Evolutionary conservation across 75 land plant genomes (phyloP).

Genomic region (Pinus albicaulis): DNA sequence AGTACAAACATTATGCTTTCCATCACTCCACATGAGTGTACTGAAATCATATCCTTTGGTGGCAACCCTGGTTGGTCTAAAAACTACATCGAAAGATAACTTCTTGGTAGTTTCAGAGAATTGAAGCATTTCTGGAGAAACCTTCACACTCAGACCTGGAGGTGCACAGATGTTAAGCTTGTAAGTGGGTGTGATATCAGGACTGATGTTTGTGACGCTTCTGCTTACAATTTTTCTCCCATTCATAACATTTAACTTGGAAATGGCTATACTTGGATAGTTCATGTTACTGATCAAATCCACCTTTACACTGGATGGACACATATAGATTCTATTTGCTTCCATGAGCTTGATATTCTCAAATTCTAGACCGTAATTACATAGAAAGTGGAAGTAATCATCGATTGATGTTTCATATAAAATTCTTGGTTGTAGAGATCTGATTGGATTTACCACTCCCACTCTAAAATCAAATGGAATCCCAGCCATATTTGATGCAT

Average conservation of each 20-base stretch:
- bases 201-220: conserved; percentile 53
- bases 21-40: conserved; percentile 53
- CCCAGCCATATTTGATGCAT: conserved; percentile 25
- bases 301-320: conserved; percentile 31
- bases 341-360: conserved; percentile 28
- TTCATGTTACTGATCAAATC: conserved; percentile 53
- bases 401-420: conserved; percentile 41
- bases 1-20: conserved; percentile 49
- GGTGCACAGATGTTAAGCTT: conserved; percentile 32
- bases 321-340: conserved; percentile 28
- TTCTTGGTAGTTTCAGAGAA: conserved; percentile 26
- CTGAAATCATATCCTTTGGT: conserved; percentile 38
- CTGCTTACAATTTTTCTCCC: conserved; percentile 31
- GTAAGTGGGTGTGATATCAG: conserved; percentile 37
- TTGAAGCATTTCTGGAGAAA: conserved; percentile 41
- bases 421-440: conserved; percentile 59
- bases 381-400: conserved; percentile 61
- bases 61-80: conserved; percentile 9
- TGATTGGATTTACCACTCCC: conserved; percentile 55
- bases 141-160: conserved; percentile 28
- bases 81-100: conserved; percentile 42
- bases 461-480: conserved; percentile 69
- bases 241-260: conserved; percentile 19
- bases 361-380: conserved; percentile 48
- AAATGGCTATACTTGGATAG: conserved; percentile 66